Percentiles rank a stretch among this genome's conserved stretches.
These are phyloP conservation scores for Debaryomyces hansenii DNA, from an alignment of 805 yeast genomes.

Conservation along the genomic window DNA sequence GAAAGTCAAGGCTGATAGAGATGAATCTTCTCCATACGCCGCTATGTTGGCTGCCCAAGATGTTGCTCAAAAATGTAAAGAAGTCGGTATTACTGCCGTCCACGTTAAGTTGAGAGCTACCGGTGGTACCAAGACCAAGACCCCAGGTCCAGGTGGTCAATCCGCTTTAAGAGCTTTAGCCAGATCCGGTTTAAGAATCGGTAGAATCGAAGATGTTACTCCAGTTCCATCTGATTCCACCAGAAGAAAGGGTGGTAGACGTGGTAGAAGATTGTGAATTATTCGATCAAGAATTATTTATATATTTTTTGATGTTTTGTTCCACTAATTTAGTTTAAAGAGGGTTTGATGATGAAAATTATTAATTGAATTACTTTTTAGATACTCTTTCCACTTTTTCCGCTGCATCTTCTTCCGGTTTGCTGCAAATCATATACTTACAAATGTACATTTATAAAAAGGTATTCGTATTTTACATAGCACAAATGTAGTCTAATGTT, in stretches of 20 bases:
- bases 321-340: constrained; percentile 3
- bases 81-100: constrained; percentile 99
- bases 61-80: constrained; percentile 98
- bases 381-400: constrained; percentile 1
- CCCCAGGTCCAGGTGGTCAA: constrained; percentile 99
- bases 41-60: constrained; percentile 99
- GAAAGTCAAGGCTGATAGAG: constrained; percentile 99
- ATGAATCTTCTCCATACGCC: constrained; percentile 99
- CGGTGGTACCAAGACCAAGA: constrained; percentile 99
- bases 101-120: constrained; percentile 99
- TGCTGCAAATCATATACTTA: constrained; percentile 5
- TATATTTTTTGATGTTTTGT: constrained; percentile 4
- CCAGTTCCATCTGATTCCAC: constrained; percentile 99
- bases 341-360: background rate
- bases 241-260: constrained; percentile 99
- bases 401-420: background rate
- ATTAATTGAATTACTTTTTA: background rate
- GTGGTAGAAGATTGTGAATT: constrained; percentile 98
- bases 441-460: constrained; percentile 12
- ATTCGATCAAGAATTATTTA: constrained; percentile 2
- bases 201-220: constrained; percentile 99
- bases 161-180: constrained; percentile 98
- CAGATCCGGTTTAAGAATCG: constrained; percentile 99
- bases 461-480: background rate
- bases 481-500: background rate